Evolutionary conservation across 192 early-diverging fungal genomes (phyloP).

Genomic region (Mortierella claussenii): DNA sequence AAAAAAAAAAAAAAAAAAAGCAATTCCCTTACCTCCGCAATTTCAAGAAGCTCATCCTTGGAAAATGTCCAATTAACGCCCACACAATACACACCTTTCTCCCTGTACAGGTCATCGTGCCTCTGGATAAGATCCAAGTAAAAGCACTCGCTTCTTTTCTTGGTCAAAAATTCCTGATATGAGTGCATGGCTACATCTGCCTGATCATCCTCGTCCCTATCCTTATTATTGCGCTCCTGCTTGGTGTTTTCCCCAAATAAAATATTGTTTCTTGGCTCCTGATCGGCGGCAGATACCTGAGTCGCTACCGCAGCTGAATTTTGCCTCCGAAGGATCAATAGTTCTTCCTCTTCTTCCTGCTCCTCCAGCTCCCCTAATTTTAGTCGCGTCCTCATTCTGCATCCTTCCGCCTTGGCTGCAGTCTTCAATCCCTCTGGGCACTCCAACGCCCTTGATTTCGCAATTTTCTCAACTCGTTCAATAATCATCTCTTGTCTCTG

Average conservation of each 20-base stretch:
- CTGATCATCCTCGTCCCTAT: slow-evolving; percentile 48
- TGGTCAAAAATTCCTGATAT: slow-evolving; percentile 21
- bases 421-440: no score
- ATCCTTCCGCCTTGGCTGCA: no score
- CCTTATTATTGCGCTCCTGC: slow-evolving; percentile 51
- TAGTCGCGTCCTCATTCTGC: no score
- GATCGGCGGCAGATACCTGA: not conserved
- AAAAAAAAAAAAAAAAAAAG: not conserved
- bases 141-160: slow-evolving; percentile 30
- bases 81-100: slow-evolving; percentile 54
- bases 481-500: slow-evolving; percentile 35
- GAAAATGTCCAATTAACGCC: slow-evolving; percentile 63
- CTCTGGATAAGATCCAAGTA: slow-evolving; percentile 48
- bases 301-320: not conserved
- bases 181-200: slow-evolving; percentile 36
- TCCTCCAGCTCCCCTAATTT: not conserved
- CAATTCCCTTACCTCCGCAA: slow-evolving; percentile 58
- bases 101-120: slow-evolving; percentile 55
- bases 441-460: slow-evolving; percentile 18
- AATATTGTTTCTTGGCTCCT: slow-evolving; percentile 3
- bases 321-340: slow-evolving; percentile 4
- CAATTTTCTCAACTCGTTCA: slow-evolving; percentile 44
- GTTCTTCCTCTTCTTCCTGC: slow-evolving; percentile 17
- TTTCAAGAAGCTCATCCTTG: slow-evolving; percentile 53
- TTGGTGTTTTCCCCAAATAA: slow-evolving; percentile 12